Evolutionary conservation across 495 filamentous ascomycete genomes (phyloP), one percentile per base, ranked within the genome.

Genomic region (Podospora conica): DNA sequence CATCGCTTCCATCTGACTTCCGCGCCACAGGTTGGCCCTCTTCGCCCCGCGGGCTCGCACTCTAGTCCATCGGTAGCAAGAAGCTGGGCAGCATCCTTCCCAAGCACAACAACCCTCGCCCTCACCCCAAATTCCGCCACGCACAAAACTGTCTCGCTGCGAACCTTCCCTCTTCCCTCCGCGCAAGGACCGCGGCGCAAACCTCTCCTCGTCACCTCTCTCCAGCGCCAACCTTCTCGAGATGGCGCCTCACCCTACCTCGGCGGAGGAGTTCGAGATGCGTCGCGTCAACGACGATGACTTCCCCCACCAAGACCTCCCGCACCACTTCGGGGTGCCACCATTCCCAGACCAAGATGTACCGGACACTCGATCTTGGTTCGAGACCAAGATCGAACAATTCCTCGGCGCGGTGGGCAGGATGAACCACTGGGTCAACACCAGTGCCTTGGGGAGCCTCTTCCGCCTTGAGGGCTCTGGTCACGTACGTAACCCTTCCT

Each of bases 391-490:
- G 11, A 11, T 59, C 5, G 53, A 55, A 1, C 15, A 24, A 2
- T 21, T 48, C 29, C 7, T 55, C 31, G 28, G 23, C 7, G 18
- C 18, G 5, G 6, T 65, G 60, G 24, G 25, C 10, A 11, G 25
- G 4, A 55, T 66, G 7, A 31, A 65, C 40, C 54, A 67, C 12
- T 29, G 67, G 27, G 73, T 83, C 29, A 79, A 78, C 25, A 58
- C 28, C 23, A 82, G 82, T 0, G 78, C 84, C 18, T 81, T 92
- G 68, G 90, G 90, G 55, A 82, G 83, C 65, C 84, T 88, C 70
- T 94, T 94, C 75, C 84, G 84, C 27, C 83, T 94, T 8, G 86
- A 89, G 60, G 86, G 85, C 65, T 88, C 83, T 23, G 89, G 89
- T 57, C 89, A 91, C 80, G 83, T 84, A 75, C 77, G 82, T 75